phyloP scores from a whole-genome alignment of 805 yeast species.

The Suhomyces xylopsoci region DNA sequence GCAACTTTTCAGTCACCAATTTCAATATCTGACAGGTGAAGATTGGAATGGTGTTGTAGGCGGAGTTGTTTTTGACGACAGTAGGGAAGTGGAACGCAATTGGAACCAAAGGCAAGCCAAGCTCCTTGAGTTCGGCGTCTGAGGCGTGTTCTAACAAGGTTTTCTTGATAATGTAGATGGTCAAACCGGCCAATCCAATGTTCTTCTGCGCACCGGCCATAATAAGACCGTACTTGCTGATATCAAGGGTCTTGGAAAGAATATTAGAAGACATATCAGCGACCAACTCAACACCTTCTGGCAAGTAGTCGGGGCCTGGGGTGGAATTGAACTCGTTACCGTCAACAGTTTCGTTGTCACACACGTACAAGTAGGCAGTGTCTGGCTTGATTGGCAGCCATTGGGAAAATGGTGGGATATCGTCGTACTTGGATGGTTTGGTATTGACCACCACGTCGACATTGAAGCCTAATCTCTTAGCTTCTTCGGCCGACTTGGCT shows the following conservation, averaged over 20 bases:
- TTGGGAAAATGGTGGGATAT: slow-evolving; percentile 59
- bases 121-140: slow-evolving; percentile 54
- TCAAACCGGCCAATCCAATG: slow-evolving; percentile 94
- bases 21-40: slow-evolving; percentile 85
- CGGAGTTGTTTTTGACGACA: slow-evolving; percentile 83
- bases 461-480: slow-evolving; percentile 75
- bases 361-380: slow-evolving; percentile 81
- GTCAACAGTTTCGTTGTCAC: slow-evolving; percentile 96
- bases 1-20: slow-evolving; percentile 64
- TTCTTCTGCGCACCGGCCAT: slow-evolving; percentile 99
- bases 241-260: slow-evolving; percentile 75
- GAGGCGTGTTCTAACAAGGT: slow-evolving; percentile 64
- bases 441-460: slow-evolving; percentile 68
- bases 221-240: slow-evolving; percentile 79
- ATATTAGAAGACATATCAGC: slow-evolving; percentile 96
- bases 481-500: slow-evolving; percentile 82
- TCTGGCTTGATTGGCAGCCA: slow-evolving; percentile 62
- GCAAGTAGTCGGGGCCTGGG: slow-evolving; percentile 55
- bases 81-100: slow-evolving; percentile 86
- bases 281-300: slow-evolving; percentile 71
- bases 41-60: slow-evolving; percentile 94
- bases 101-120: slow-evolving; percentile 78
- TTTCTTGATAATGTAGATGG: slow-evolving; percentile 87
- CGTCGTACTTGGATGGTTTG: slow-evolving; percentile 57
- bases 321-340: slow-evolving; percentile 75